phyloP scores from a whole-genome alignment of 2,329 filamentous ascomycete species.

The Aspergillus sp. region DNA sequence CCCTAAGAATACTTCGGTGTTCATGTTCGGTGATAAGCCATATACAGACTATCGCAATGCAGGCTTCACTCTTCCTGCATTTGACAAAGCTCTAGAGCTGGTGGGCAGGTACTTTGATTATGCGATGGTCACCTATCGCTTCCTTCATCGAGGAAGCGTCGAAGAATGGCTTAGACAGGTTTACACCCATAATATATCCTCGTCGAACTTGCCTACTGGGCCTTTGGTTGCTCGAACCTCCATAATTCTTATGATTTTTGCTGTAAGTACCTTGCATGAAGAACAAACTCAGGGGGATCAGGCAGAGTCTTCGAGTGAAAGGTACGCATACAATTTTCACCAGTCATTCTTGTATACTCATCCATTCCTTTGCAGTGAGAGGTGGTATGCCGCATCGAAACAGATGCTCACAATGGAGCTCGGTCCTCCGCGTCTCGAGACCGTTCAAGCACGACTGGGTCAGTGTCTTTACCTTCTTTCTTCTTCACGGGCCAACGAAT shows the following conservation, averaged over 20 bases:
- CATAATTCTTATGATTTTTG: slow-evolving; percentile 51
- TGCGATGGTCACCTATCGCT: slow-evolving; percentile 60
- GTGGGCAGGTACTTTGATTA: slow-evolving; percentile 60
- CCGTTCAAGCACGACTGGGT: slow-evolving; percentile 58
- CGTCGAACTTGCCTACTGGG: slow-evolving; percentile 38
- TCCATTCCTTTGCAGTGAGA: slow-evolving; percentile 27
- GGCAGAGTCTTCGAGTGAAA: slow-evolving; percentile 27
- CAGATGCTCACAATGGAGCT: slow-evolving; percentile 46
- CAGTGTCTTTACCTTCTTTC: slow-evolving; percentile 60
- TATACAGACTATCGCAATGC: slow-evolving; percentile 39
- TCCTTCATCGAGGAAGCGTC: slow-evolving; percentile 56
- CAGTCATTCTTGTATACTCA: not conserved
- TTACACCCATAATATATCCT: slow-evolving; percentile 41
- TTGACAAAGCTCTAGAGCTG: slow-evolving; percentile 42
- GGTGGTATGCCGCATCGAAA: slow-evolving; percentile 40
- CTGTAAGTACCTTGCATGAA: slow-evolving; percentile 49
- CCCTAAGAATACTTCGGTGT: slow-evolving; percentile 46
- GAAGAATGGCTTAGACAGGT: slow-evolving; percentile 47
- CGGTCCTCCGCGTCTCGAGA: slow-evolving; percentile 55
- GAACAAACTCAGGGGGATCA: slow-evolving; percentile 39
- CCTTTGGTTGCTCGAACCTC: slow-evolving; percentile 49
- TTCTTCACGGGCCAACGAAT: slow-evolving; percentile 60
- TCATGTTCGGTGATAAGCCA: slow-evolving; percentile 53
- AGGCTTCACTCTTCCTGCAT: slow-evolving; percentile 41
- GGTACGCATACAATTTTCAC: slow-evolving; percentile 19